Percentiles rank a stretch among this genome's conserved stretches.
Evolutionary conservation across 2,329 filamentous ascomycete species (phyloP).

Genomic region (Catunica adiposa): DNA sequence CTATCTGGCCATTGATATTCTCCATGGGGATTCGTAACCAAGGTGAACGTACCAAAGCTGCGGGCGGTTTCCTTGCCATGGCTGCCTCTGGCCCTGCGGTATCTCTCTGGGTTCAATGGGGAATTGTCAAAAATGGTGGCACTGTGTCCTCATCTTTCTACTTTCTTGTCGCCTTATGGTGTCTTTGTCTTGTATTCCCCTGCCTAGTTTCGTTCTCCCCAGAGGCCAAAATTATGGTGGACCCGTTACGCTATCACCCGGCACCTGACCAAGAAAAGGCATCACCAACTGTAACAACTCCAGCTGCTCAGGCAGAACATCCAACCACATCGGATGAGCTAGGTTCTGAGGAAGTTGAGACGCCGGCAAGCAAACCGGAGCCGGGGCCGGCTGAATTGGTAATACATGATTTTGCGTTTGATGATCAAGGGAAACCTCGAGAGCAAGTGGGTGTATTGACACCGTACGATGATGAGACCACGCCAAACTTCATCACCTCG

Average conservation of each 20-base stretch:
- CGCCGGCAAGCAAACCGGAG: not conserved
- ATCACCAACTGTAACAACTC: too few relatives aligned
- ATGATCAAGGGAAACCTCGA: too few relatives aligned
- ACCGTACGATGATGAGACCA: too few relatives aligned
- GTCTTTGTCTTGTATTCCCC: constrained; percentile 31
- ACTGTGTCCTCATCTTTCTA: constrained; percentile 47
- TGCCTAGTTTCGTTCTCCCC: constrained; percentile 30
- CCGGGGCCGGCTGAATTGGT: too few relatives aligned
- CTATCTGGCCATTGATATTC: constrained; percentile 70
- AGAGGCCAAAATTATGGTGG: constrained; percentile 31
- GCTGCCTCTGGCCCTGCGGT: constrained; percentile 57
- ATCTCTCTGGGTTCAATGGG: constrained; percentile 60
- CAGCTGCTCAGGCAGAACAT: too few relatives aligned
- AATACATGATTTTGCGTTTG: too few relatives aligned
- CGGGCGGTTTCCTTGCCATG: constrained; percentile 61
- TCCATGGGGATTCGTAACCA: constrained; percentile 65
- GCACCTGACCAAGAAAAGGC: not conserved
- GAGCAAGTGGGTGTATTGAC: not conserved
- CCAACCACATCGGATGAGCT: too few relatives aligned
- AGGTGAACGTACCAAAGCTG: constrained; percentile 64
- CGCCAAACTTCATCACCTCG: too few relatives aligned
- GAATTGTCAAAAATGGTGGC: constrained; percentile 41
- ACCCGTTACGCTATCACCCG: constrained; percentile 15
- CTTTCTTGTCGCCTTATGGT: constrained; percentile 40
- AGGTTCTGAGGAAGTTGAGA: too few relatives aligned